A percentile compares a stretch with the other conserved stretches of the same genome.
Evolutionary conservation across 176 grass and related monocot genomes (phyloP).

Genomic region (Avena atlantica): DNA sequence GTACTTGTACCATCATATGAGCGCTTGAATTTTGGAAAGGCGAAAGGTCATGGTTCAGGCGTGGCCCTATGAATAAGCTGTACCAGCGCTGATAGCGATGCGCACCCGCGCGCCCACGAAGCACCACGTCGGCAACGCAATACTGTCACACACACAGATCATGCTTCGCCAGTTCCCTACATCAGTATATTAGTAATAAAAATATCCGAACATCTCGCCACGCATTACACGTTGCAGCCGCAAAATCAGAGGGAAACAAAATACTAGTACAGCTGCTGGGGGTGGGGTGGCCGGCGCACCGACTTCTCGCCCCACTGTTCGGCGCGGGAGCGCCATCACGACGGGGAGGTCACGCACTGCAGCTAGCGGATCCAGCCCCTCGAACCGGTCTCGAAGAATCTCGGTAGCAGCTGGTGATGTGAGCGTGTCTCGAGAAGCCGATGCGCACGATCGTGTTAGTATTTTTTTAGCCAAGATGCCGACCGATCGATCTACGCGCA

Average conservation of each 20-base stretch:
- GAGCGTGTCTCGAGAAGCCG: not conserved
- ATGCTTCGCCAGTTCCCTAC: not conserved
- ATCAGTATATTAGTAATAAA: too few species aligned
- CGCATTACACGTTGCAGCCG: conserved; percentile 16
- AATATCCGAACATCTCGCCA: not conserved
- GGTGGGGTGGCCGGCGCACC: not conserved
- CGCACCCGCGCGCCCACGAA: not conserved
- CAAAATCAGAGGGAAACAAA: not conserved
- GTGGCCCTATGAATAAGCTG: not conserved
- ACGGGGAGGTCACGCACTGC: not conserved
- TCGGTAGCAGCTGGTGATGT: not conserved
- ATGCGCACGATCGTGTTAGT: not conserved
- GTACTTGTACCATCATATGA: not conserved
- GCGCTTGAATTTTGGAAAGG: not conserved
- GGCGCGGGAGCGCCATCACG: not conserved
- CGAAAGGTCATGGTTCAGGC: not conserved
- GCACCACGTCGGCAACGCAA: not conserved
- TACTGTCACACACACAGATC: not conserved
- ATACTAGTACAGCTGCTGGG: too few species aligned
- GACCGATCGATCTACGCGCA: not conserved
- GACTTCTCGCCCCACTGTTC: not conserved
- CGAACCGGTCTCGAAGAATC: not conserved
- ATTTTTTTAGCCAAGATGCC: not conserved
- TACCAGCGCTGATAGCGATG: not conserved
- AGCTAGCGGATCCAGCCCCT: too few species aligned